Evolutionary conservation across 306 rosid genomes (phyloP).

Genomic region (Pterocarpus santalinus): DNA sequence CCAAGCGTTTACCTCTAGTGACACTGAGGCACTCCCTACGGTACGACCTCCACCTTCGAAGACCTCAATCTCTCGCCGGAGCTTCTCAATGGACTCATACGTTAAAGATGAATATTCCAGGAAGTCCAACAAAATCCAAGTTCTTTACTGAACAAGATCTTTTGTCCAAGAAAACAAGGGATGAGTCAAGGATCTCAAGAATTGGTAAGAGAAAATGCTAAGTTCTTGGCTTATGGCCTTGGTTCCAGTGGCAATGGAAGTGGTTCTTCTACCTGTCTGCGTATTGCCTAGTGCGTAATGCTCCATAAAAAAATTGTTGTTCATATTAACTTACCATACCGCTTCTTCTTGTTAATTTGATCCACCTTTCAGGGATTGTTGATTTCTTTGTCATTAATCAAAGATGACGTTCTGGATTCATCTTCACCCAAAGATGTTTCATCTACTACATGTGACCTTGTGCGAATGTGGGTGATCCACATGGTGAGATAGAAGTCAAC

Average conservation of each 20-base stretch:
- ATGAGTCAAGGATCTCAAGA: too few species aligned
- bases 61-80: too few species aligned
- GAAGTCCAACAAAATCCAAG: too few species aligned
- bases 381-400: slow-evolving; percentile 33
- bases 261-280: background rate
- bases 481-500: slow-evolving; percentile 39
- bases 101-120: too few species aligned
- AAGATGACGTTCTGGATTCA: slow-evolving; percentile 32
- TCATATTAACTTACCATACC: slow-evolving; percentile 6
- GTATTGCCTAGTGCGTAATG: background rate
- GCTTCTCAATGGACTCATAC: too few species aligned
- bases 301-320: background rate
- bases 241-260: background rate
- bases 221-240: too few species aligned
- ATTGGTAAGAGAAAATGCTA: too few species aligned
- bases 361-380: slow-evolving; percentile 42
- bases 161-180: too few species aligned
- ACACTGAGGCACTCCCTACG: too few species aligned
- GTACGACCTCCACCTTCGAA: too few species aligned
- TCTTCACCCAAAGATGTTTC: slow-evolving; percentile 41
- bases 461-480: slow-evolving; percentile 13
- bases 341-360: background rate
- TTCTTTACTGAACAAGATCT: too few species aligned
- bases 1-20: too few species aligned
- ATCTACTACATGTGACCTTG: slow-evolving; percentile 21